Evolutionary conservation across 441 rosid species (phyloP), one percentile per base, ranked within the genome.

Genomic region (Mallotus japonicus): DNA sequence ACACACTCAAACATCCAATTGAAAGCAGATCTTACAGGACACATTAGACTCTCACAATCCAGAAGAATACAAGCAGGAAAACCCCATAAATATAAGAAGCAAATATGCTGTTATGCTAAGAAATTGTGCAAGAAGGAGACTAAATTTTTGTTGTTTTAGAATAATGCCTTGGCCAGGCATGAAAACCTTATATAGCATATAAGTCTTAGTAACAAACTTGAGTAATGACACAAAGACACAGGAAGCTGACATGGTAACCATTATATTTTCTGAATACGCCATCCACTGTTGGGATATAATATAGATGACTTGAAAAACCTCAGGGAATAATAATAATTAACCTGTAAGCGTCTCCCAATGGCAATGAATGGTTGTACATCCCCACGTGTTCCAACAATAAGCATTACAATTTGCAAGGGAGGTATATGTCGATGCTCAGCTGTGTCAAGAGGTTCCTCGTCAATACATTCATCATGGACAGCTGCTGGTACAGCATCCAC

Each of bases 351-450:
- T 76, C 80, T 84, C 70, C 88, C 90, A 59, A 86, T 86, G 59
- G 90, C 90, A 63, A 84, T 78, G 72, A 86, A 86, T 15, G 90
- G 90, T 51, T 85, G 90, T 8, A 86, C 90, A 75, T 86, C 88
- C 71, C 90, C 90, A 15, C 85, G 79, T 10, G 90, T 84, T 72
- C 90, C 90, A 58, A 86, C 90, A 67, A 86, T 86, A 74, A 86
- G 88, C 82, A 86, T 81, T 63, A 85, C 87, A 63, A 84, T 86
- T 67, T 85, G 84, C 70, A 85, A 70, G 5, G 86, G 87, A 73
- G 77, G 90, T 75, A 84, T 37, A 69, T 51, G 53, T 13, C n/a
- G 66, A 57, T 77, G 51, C 17, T 69, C 78, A 47, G 55, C 68
- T 54, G 42, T 53, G 54, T 69, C 80, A 55, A 69, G 17, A 50